Base-by-base conservation (phyloP, 1,139 yeast species). In the Magnusiomyces tetraspermus region DNA sequence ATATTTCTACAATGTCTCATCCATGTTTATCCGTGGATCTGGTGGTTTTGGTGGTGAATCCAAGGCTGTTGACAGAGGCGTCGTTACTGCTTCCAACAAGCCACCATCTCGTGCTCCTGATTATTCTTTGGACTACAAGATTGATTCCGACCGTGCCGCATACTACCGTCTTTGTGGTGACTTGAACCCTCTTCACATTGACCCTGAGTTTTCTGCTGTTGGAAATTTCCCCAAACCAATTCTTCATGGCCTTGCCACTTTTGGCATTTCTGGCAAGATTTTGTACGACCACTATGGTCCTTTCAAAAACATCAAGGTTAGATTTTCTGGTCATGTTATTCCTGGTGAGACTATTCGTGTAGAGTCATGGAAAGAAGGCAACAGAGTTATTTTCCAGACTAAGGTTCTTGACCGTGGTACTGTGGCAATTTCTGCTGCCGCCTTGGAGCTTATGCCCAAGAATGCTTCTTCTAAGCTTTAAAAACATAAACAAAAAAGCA, bases 311-410 rank as follows among this genome's bases (percentile, higher is more conserved):
- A 78, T 89, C 68, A 92, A 92, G 76, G 95, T 81, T 38, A 82
- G 97, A 67, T 92, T 92, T 68, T 79, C 95, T 36, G 92, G 92
- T 63, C 83, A 86, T 64, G 97, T 92, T 45, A 89, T 80, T 80
- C 97, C 97, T n/a, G 98, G 97, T 63, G 97, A 92, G 72, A 84
- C 88, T 33, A 76, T 92, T 68, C 78, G 77, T 64, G 81, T 92
- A 43, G 73, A 73, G 55, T 95, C 95, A 44, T 92, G 98, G 98
- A 86, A 83, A 70, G 76, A 81, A 57, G 79, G 79, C 50, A 82
- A 78, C 62, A 72, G 76, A 60, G 84, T 92, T 57, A 75, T 81
- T 58, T 92, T 90, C 82, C 95, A 85, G 71, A 81, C 95, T 33
- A 80, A 80, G 67, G 89, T 85, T 55, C 80, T 83, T 58, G 95